phyloP scores from a whole-genome alignment of 208 protist genomes.

The Endotrypanum monterogeii region DNA sequence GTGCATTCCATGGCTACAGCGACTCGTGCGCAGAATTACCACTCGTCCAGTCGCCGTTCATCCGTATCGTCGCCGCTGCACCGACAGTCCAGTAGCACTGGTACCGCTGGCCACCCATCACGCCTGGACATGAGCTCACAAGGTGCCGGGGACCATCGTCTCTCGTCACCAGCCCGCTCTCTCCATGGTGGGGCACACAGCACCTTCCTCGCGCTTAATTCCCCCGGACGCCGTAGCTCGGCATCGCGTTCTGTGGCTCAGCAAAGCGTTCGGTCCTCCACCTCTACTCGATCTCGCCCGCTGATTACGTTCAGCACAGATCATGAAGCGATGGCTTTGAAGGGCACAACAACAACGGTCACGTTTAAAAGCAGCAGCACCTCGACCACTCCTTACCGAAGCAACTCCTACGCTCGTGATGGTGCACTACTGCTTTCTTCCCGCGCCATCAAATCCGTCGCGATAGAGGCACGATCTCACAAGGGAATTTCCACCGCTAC shows the following conservation, averaged over 20 bases:
- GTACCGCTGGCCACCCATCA: conserved; percentile 3
- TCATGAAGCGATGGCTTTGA: conserved; percentile 43
- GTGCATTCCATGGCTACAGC: neutral
- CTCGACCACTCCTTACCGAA: neutral
- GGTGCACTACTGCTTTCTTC: conserved; percentile 8
- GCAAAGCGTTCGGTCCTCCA: conserved; percentile 38
- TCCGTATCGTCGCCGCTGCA: neutral
- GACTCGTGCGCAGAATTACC: neutral
- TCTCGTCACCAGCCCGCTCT: neutral
- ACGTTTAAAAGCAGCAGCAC: conserved; percentile 35
- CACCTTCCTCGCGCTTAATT: neutral
- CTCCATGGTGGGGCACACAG: neutral
- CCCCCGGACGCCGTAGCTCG: conserved; percentile 9
- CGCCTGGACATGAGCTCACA: neutral
- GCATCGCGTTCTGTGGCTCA: conserved; percentile 36
- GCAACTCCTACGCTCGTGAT: conserved; percentile 3
- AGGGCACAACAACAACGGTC: conserved; percentile 69
- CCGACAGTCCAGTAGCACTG: neutral
- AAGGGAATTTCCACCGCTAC: neutral
- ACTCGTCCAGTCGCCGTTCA: neutral
- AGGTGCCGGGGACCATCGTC: neutral
- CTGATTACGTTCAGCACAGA: conserved; percentile 51
- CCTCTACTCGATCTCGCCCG: conserved; percentile 48
- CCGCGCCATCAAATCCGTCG: neutral
- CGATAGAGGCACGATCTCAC: neutral